Evolutionary conservation across 2,329 filamentous ascomycete genomes (phyloP).

Genomic region (Claviceps arundinis): DNA sequence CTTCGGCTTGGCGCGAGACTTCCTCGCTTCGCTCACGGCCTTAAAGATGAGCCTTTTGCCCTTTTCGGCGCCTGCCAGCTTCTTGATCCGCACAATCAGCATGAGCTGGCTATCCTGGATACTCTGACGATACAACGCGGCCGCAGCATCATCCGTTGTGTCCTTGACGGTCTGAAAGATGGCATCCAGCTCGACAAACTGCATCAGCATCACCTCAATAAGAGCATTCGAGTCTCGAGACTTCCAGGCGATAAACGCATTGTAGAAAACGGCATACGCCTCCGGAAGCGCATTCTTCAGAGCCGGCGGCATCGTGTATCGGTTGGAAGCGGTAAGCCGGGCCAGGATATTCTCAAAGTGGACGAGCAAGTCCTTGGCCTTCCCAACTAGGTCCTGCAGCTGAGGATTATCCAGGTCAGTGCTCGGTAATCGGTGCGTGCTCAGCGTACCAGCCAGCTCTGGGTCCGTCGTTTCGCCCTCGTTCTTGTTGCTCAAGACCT

Average conservation of each 20-base stretch:
- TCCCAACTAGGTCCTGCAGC: conserved; percentile 58
- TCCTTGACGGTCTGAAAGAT: conserved; percentile 77
- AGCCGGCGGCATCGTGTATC: conserved; percentile 50
- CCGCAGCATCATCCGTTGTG: conserved; percentile 57
- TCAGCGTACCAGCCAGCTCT: conserved; percentile 32
- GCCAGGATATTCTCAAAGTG: conserved; percentile 64
- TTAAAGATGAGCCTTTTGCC: conserved; percentile 63
- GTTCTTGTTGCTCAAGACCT: conserved; percentile 64
- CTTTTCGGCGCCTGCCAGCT: conserved; percentile 56
- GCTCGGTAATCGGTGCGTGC: conserved; percentile 20
- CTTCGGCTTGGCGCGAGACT: conserved; percentile 43
- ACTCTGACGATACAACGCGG: conserved; percentile 64
- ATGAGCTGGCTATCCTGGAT: conserved; percentile 72
- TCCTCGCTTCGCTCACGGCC: conserved; percentile 59
- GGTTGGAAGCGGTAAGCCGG: conserved; percentile 51
- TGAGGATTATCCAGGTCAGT: conserved; percentile 46
- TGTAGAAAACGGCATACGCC: conserved; percentile 60
- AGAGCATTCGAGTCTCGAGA: conserved; percentile 65
- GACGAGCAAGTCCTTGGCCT: conserved; percentile 63
- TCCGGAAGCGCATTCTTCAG: conserved; percentile 51
- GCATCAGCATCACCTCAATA: conserved; percentile 74
- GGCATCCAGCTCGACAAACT: conserved; percentile 72
- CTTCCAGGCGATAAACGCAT: conserved; percentile 75
- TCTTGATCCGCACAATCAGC: conserved; percentile 67
- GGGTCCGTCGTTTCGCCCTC: conserved; percentile 41